These are phyloP conservation scores for Parsonsia alboflavescens DNA, from an alignment of 257 asterid genomes.

Conservation along the genomic window DNA sequence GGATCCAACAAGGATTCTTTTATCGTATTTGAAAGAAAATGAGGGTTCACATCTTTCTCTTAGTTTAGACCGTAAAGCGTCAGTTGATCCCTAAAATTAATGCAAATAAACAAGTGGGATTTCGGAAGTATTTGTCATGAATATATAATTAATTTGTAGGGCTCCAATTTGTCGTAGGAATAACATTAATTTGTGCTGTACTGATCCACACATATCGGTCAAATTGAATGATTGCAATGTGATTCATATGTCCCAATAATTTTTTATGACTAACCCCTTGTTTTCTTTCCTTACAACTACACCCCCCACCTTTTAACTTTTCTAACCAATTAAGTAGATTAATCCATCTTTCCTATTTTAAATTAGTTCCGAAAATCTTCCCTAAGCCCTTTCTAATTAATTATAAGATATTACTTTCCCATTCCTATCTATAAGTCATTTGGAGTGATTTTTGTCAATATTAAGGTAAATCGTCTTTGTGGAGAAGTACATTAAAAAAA, in stretches of 20 bases:
- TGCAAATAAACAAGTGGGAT: background rate
- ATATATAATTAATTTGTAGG: background rate
- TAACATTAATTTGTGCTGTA: background rate
- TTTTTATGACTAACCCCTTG: background rate
- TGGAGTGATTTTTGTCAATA: too few relatives aligned
- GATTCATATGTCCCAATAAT: background rate
- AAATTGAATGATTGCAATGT: slow-evolving; percentile 2
- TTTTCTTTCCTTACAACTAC: background rate
- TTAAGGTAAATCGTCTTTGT: too few relatives aligned
- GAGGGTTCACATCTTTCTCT: background rate
- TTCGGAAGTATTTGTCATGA: background rate
- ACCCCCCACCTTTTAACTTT: background rate
- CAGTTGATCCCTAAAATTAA: background rate
- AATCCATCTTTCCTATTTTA: too few relatives aligned
- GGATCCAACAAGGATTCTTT: slow-evolving; percentile 8
- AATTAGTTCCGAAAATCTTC: too few relatives aligned
- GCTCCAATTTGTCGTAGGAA: background rate
- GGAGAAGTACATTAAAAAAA: too few relatives aligned
- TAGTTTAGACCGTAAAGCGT: background rate
- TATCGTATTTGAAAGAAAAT: too few relatives aligned
- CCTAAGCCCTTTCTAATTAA: too few relatives aligned
- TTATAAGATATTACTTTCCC: too few relatives aligned
- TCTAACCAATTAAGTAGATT: background rate
- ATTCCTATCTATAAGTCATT: too few relatives aligned
- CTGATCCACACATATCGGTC: background rate